Conservation (phyloP, 768 basidiomycete species). For the Suillus clintonianus region DNA sequence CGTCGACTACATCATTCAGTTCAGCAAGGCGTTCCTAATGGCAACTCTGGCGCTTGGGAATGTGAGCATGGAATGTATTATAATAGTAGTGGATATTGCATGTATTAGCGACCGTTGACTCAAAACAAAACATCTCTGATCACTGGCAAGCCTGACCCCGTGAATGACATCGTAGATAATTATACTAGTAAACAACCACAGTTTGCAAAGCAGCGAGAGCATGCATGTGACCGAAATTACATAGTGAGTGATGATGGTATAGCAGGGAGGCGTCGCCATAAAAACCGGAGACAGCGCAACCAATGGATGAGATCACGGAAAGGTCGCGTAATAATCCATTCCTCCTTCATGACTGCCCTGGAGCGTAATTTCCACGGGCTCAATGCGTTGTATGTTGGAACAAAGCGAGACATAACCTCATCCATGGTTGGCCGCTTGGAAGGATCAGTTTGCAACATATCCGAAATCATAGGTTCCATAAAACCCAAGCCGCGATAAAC, state of each 20-base stretch:
- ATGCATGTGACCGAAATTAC: background rate
- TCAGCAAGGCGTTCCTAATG: background rate
- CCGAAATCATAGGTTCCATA: conserved; percentile 25
- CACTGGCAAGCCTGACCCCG: background rate
- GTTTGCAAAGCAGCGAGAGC: background rate
- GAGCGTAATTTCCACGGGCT: conserved; percentile 9
- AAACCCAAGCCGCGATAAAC: conserved; percentile 28
- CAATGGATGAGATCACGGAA: background rate
- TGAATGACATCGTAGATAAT: background rate
- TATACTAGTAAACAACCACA: background rate
- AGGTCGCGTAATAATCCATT: background rate
- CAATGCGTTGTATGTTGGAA: background rate
- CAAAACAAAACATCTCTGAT: background rate
- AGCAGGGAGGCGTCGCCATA: background rate
- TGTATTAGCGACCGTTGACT: no score
- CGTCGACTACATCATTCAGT: conserved; percentile 4
- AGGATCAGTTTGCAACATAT: conserved; percentile 14
- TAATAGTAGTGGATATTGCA: no score
- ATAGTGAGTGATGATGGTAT: background rate
- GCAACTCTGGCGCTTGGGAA: no score
- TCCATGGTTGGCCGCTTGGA: conserved; percentile 16
- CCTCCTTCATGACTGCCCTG: conserved; percentile 10
- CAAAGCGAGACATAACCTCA: conserved; percentile 15
- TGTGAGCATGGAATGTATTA: no score
- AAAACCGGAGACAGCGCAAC: background rate